Conservation (phyloP, 306 rosid genomes). For the Malus fusca region DNA sequence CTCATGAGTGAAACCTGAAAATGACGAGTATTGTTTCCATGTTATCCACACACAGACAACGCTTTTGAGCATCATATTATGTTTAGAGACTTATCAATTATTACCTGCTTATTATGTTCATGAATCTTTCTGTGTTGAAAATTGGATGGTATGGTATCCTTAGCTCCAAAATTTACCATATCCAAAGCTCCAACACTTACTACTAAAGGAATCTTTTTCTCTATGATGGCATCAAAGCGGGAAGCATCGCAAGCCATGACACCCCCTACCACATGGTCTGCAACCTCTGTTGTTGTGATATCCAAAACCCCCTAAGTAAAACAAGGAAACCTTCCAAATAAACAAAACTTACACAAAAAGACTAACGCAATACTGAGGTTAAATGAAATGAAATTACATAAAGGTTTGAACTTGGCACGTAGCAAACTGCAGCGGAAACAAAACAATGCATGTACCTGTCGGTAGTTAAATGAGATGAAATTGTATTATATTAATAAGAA, state of each 20-base stretch:
- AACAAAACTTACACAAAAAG: not conserved
- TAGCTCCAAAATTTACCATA: slow-evolving; percentile 86
- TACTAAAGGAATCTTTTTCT: slow-evolving; percentile 64
- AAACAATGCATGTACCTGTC: not conserved
- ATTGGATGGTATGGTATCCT: slow-evolving; percentile 56
- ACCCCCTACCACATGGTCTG: slow-evolving; percentile 75
- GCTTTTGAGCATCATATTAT: not conserved
- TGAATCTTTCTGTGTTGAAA: slow-evolving; percentile 62
- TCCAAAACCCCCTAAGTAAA: slow-evolving; percentile 67
- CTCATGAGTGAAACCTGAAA: slow-evolving; percentile 80
- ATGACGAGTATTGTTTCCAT: slow-evolving; percentile 6
- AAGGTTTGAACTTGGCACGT: not conserved
- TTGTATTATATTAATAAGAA: not conserved
- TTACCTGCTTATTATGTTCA: slow-evolving; percentile 88
- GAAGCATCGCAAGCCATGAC: slow-evolving; percentile 82
- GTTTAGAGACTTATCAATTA: slow-evolving; percentile 26
- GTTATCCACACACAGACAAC: not conserved
- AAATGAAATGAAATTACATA: not conserved
- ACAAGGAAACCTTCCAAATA: slow-evolving; percentile 8
- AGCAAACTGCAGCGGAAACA: not conserved
- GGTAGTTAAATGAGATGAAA: not conserved
- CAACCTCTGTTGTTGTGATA: slow-evolving; percentile 88
- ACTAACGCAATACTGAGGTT: not conserved
- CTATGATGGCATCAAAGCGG: slow-evolving; percentile 70
- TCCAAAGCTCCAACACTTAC: slow-evolving; percentile 85